Conservation (phyloP, 2,329 filamentous ascomycete genomes). For the Myriosclerotinia scirpicola region DNA sequence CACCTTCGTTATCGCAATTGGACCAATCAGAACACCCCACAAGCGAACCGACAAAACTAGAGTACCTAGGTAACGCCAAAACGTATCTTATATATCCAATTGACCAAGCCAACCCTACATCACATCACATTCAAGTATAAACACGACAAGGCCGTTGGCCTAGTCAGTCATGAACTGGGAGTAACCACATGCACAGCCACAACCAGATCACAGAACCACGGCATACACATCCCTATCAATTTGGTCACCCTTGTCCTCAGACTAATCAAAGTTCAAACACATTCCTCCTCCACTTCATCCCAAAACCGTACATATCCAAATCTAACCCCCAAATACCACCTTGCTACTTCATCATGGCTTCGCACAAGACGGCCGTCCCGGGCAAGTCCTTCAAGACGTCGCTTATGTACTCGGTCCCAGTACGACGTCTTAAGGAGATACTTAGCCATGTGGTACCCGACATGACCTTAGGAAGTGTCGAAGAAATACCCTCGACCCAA, state of each 20-base stretch:
- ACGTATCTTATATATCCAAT: background rate
- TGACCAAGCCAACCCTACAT: slow-evolving; percentile 17
- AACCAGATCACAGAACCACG: slow-evolving; percentile 10
- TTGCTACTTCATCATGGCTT: slow-evolving; percentile 28
- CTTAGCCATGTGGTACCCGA: slow-evolving; percentile 35
- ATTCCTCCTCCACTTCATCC: background rate
- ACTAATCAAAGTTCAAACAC: slow-evolving; percentile 8
- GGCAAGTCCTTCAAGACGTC: slow-evolving; percentile 33
- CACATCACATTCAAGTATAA: slow-evolving; percentile 5
- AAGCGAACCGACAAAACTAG: slow-evolving; percentile 14
- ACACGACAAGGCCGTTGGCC: slow-evolving; percentile 1
- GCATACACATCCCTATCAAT: slow-evolving; percentile 5
- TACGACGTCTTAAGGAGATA: slow-evolving; percentile 39
- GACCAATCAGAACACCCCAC: slow-evolving; percentile 10
- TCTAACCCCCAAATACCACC: background rate
- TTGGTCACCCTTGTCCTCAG: background rate
- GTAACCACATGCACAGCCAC: background rate
- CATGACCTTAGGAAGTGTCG: slow-evolving; percentile 34
- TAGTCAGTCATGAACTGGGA: background rate
- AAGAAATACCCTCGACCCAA: slow-evolving; percentile 38
- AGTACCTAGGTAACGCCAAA: background rate
- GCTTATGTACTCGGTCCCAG: slow-evolving; percentile 38
- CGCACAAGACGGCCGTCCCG: slow-evolving; percentile 33
- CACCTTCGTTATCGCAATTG: background rate
- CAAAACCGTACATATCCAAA: slow-evolving; percentile 5